A percentile compares a stretch with the other conserved stretches of the same genome.
These are phyloP conservation scores for Linderniella brevidens DNA, from an alignment of 257 asterid species.

Conservation along the genomic window DNA sequence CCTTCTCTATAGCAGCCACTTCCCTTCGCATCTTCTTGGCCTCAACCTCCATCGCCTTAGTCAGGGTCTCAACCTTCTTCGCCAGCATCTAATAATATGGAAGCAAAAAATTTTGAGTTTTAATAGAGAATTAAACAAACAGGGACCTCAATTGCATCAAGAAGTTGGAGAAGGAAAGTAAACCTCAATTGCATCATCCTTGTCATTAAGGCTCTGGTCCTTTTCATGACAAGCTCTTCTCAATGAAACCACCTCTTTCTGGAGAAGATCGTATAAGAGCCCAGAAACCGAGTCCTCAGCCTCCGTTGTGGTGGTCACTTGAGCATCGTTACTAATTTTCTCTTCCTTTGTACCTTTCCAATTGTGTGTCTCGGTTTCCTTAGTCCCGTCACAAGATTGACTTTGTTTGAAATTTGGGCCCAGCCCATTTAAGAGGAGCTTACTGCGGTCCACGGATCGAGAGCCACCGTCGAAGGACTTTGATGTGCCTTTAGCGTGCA, in stretches of 20 bases:
- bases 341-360: slow-evolving; percentile 64
- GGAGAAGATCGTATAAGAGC: slow-evolving; percentile 63
- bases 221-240: slow-evolving; percentile 86
- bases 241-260: slow-evolving; percentile 78
- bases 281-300: slow-evolving; percentile 79
- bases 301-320: slow-evolving; percentile 30
- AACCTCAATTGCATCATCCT: slow-evolving; percentile 97
- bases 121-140: background rate
- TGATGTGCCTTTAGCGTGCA: slow-evolving; percentile 95
- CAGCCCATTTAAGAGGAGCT: slow-evolving; percentile 65
- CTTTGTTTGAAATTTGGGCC: slow-evolving; percentile 84
- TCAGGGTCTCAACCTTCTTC: slow-evolving; percentile 86
- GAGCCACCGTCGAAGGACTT: slow-evolving; percentile 98
- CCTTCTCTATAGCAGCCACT: slow-evolving; percentile 99
- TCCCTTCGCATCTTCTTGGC: slow-evolving; percentile 98
- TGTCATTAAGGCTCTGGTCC: slow-evolving; percentile 95
- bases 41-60: slow-evolving; percentile 97
- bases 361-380: slow-evolving; percentile 45
- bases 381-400: slow-evolving; percentile 80
- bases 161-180: slow-evolving; percentile 11
- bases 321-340: slow-evolving; percentile 39
- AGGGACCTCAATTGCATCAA: background rate
- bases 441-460: slow-evolving; percentile 66
- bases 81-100: slow-evolving; percentile 76
- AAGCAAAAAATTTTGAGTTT: slow-evolving; percentile 13